Percentiles rank a stretch among this genome's conserved stretches.
Evolutionary conservation across 805 yeast species (phyloP).

Genomic region (Ogataea salicorniae): DNA sequence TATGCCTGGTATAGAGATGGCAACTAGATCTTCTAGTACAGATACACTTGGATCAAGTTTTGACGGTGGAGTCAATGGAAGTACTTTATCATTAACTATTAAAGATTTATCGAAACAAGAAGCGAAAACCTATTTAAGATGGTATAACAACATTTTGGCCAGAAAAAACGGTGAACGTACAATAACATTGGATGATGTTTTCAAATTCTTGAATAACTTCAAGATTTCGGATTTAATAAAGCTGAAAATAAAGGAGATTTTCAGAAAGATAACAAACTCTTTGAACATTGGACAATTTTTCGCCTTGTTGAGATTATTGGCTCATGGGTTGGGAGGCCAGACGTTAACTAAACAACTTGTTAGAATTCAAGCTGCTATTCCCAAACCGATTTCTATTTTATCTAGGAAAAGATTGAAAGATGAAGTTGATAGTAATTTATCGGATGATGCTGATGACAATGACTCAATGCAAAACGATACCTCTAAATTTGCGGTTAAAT

Average conservation of each 20-base stretch:
- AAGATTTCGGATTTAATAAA: slow-evolving; percentile 49
- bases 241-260: slow-evolving; percentile 43
- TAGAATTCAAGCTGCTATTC: slow-evolving; percentile 55
- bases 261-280: slow-evolving; percentile 51
- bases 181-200: slow-evolving; percentile 71
- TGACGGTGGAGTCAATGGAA: slow-evolving; percentile 37
- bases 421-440: slow-evolving; percentile 32
- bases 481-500: slow-evolving; percentile 30
- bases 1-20: not conserved
- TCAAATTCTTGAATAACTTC: slow-evolving; percentile 73
- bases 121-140: slow-evolving; percentile 77
- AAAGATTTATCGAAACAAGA: slow-evolving; percentile 74
- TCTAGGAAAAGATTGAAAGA: slow-evolving; percentile 49
- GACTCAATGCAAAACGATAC: slow-evolving; percentile 7
- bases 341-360: slow-evolving; percentile 53
- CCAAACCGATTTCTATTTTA: slow-evolving; percentile 75
- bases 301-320: slow-evolving; percentile 73
- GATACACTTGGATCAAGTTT: slow-evolving; percentile 26
- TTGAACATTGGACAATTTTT: slow-evolving; percentile 88
- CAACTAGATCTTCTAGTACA: slow-evolving; percentile 21
- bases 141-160: slow-evolving; percentile 84
- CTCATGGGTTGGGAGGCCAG: slow-evolving; percentile 54
- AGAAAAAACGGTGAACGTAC: slow-evolving; percentile 57
- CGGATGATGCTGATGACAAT: slow-evolving; percentile 13
- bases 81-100: slow-evolving; percentile 61